These are phyloP conservation scores for Phialemoniopsis sp. DNA, from an alignment of 2,329 filamentous ascomycete species.

Conservation along the genomic window DNA sequence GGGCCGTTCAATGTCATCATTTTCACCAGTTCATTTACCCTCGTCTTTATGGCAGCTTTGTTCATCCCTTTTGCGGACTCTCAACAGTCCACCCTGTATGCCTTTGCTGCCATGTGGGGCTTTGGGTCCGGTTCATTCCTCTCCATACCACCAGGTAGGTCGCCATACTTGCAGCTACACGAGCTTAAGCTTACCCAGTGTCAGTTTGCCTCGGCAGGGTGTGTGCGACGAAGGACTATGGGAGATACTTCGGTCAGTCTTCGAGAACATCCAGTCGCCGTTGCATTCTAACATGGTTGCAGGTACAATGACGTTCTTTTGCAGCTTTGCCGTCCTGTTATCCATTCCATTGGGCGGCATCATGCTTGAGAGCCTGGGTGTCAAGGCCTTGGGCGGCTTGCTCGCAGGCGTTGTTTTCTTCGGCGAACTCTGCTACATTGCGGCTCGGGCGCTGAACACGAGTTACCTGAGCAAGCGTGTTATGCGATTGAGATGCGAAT, in stretches of 20 bases:
- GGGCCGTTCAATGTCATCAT: conserved; percentile 40
- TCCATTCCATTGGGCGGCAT: conserved; percentile 40
- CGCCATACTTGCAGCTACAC: no score
- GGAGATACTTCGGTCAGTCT: conserved; percentile 28
- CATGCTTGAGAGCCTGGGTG: conserved; percentile 38
- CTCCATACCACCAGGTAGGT: no score
- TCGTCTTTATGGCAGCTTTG: conserved; percentile 33
- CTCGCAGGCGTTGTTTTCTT: conserved; percentile 35
- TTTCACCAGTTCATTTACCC: conserved; percentile 27
- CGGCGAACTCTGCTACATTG: conserved; percentile 25
- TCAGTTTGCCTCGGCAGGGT: conserved; percentile 41
- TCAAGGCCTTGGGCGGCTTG: conserved; percentile 37
- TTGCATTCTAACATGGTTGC: conserved; percentile 5
- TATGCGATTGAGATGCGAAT: no score
- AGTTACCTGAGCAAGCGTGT: no score
- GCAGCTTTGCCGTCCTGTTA: conserved; percentile 37
- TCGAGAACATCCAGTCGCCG: no score
- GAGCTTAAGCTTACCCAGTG: no score
- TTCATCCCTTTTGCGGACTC: conserved; percentile 42
- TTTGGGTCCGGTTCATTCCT: conserved; percentile 44
- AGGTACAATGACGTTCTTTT: conserved; percentile 41
- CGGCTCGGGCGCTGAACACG: no score
- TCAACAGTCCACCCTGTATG: no score
- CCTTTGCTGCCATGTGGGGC: conserved; percentile 39
- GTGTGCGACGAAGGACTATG: conserved; percentile 40